Percentiles rank a stretch among this genome's conserved stretches.
Evolutionary conservation across 805 yeast species (phyloP).

Genomic region (Lachancea thermotolerans): DNA sequence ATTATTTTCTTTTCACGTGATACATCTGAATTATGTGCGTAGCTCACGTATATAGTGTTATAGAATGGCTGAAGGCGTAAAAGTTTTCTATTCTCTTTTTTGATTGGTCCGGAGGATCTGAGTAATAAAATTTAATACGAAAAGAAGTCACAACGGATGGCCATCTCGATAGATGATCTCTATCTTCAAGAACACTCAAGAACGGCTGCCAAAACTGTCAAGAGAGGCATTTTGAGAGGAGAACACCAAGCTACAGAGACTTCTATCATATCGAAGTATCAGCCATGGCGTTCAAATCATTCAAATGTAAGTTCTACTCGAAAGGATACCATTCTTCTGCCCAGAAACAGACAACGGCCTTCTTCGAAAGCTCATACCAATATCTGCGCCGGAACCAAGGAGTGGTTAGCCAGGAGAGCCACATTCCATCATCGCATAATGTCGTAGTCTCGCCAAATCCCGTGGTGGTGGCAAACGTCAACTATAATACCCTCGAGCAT

Average conservation of each 20-base stretch:
- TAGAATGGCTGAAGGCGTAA: background rate
- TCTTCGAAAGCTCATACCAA: conserved; percentile 38
- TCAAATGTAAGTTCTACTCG: conserved; percentile 34
- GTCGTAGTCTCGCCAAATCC: conserved; percentile 32
- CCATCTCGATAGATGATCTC: no score
- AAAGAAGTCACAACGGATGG: no score
- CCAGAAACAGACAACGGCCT: conserved; percentile 29
- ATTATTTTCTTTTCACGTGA: no score
- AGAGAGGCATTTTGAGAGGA: no score
- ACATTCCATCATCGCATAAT: conserved; percentile 15
- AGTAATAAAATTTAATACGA: no score
- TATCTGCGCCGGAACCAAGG: conserved; percentile 34
- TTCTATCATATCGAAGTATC: background rate
- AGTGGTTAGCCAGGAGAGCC: conserved; percentile 22
- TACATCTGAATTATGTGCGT: background rate
- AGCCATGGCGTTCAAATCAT: conserved; percentile 37
- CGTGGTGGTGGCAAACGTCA: conserved; percentile 31
- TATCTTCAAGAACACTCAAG: no score
- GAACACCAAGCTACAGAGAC: background rate
- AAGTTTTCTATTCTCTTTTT: background rate
- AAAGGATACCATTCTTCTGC: conserved; percentile 32
- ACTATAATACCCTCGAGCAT: conserved; percentile 27
- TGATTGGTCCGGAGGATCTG: background rate
- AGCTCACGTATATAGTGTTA: background rate
- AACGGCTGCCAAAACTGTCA: no score